phyloP scores from a whole-genome alignment of 2,329 filamentous ascomycete genomes.

The Fusarium sp. region DNA sequence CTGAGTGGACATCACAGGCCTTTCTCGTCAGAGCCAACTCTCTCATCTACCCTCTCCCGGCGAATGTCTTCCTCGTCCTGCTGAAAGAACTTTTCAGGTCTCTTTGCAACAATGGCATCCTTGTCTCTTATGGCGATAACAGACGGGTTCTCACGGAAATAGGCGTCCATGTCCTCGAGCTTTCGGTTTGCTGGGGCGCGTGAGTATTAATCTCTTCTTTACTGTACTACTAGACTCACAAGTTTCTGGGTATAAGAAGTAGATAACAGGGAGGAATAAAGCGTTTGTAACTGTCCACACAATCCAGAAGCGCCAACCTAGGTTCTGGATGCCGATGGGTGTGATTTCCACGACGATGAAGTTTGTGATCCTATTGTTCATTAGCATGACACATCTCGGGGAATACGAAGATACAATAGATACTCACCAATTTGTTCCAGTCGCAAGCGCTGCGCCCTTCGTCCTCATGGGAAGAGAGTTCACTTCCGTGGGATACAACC shows the following conservation, averaged over 20 bases:
- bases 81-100: constrained; percentile 25
- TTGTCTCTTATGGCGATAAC: constrained; percentile 65
- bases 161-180: constrained; percentile 54
- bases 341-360: constrained; percentile 56
- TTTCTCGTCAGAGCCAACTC: constrained; percentile 8
- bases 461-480: constrained; percentile 55
- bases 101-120: constrained; percentile 60
- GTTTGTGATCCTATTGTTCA: constrained; percentile 41
- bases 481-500: constrained; percentile 55
- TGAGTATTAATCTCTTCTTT: constrained; percentile 12
- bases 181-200: constrained; percentile 38
- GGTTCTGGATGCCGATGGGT: constrained; percentile 57
- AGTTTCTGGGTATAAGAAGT: constrained; percentile 66
- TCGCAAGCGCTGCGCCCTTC: constrained; percentile 43
- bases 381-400: background rate
- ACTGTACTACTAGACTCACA: background rate
- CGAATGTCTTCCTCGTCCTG: constrained; percentile 26
- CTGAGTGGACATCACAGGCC: background rate
- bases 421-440: constrained; percentile 36
- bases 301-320: constrained; percentile 68
- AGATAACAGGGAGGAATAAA: constrained; percentile 63
- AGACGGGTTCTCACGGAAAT: constrained; percentile 56
- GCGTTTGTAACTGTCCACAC: constrained; percentile 66
- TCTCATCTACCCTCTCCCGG: background rate
- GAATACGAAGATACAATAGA: fast-evolving